A percentile compares a stretch with the other conserved stretches of the same genome.
These are phyloP conservation scores for Trypanosoma brucei DNA, from an alignment of 208 protist genomes.

Conservation along the genomic window DNA sequence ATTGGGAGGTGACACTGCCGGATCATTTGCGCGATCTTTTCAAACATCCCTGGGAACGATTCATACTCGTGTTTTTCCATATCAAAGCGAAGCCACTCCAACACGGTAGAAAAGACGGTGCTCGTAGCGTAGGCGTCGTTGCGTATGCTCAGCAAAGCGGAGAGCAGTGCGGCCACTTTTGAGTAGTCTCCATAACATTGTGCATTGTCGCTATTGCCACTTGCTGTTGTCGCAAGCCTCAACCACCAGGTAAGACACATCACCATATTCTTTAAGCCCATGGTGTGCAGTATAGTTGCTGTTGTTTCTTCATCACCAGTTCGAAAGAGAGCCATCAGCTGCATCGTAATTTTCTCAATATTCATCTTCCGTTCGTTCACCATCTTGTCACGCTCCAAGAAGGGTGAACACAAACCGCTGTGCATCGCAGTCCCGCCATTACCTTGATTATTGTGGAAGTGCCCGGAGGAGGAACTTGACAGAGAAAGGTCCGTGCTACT, in stretches of 20 bases:
- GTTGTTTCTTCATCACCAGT: slow-evolving; percentile 37
- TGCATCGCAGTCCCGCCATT: not conserved
- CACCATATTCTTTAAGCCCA: slow-evolving; percentile 68
- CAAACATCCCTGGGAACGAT: slow-evolving; percentile 75
- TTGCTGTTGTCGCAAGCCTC: slow-evolving; percentile 39
- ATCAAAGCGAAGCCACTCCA: slow-evolving; percentile 84
- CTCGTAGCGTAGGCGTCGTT: slow-evolving; percentile 28
- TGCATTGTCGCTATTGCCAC: slow-evolving; percentile 16
- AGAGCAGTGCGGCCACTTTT: slow-evolving; percentile 53
- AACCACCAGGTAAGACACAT: slow-evolving; percentile 83
- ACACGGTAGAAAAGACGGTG: slow-evolving; percentile 36
- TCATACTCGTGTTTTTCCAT: slow-evolving; percentile 70
- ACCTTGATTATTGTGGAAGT: not conserved
- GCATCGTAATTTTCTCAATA: slow-evolving; percentile 55
- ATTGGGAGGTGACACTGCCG: slow-evolving; percentile 44
- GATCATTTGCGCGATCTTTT: slow-evolving; percentile 79
- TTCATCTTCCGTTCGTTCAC: slow-evolving; percentile 50
- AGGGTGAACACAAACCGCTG: slow-evolving; percentile 12
- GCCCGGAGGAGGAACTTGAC: not conserved
- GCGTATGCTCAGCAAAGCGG: slow-evolving; percentile 41
- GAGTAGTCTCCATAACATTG: slow-evolving; percentile 53
- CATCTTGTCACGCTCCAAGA: slow-evolving; percentile 9
- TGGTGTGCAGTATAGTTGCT: slow-evolving; percentile 40
- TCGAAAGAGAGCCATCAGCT: slow-evolving; percentile 64
- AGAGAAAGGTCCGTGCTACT: not conserved